Base-by-base conservation (phyloP, 805 yeast genomes). In the Zygotorulaspora sp. region DNA sequence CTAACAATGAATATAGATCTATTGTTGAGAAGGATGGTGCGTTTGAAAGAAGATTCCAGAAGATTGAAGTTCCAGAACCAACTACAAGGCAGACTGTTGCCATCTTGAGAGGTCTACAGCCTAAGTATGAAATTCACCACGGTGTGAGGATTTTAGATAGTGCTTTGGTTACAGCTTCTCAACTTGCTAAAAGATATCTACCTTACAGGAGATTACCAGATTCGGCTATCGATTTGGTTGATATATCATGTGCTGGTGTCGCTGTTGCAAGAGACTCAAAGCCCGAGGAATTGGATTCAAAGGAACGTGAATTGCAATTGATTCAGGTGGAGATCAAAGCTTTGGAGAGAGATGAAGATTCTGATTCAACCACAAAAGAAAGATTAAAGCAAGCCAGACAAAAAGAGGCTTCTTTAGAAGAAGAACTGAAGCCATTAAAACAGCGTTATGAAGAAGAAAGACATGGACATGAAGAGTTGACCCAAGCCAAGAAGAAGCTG, bases 221-320 rank as follows among this genome's bases (percentile, higher is more conserved):
- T 61, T 86, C 96, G 18, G 98, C 98, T 1, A 92, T 90, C 41
- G 98, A 90, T 64, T 71, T 90, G 52, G 87, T 90, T 48, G 98
- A 90, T 68, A 97, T 92, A 61, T 75, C 96, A 5, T 94, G 97
- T 30, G 97, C 97, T 2, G 75, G 95, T 40, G 97, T 92, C 29
- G 97, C 97, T 1, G 98, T 92, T 36, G 96, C 96, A 3, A 79
- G 98, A 66, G 98, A 92, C 62, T 90, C 97, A 3, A 87, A 86
- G 61, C 98, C 98, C 1, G 98, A 92, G 65, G 96, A 88, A 62
- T 73, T 92, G 54, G 98, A 92, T 67, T 82, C 80, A 30, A 75
- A 88, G 51, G 98, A 92, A 66, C 84, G 98, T 64, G 87, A 87
- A 66, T 72, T 89, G 33, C 94, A 88, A 61, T 75, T 92, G 50